Base-by-base conservation (phyloP, 2,329 filamentous ascomycete species). In the Ceratocystiopsis sp. region DNA sequence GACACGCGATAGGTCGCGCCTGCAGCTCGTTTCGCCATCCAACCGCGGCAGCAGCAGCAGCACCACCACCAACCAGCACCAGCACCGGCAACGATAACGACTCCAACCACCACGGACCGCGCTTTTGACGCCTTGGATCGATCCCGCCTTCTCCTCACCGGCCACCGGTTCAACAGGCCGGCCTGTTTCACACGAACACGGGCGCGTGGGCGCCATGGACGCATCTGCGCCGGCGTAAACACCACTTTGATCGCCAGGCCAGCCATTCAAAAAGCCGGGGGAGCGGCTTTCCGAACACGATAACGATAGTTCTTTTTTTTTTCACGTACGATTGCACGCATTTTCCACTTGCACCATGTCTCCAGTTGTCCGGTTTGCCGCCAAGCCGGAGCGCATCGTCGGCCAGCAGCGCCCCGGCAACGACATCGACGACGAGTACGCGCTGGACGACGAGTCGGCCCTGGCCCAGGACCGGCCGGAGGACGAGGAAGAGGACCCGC, bases 381-480 rank as follows among this genome's bases (percentile, higher is more conserved):
- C 29, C 34, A 13, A 35, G 34, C 8, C 34, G 14, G 14, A 16
- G 34, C 36, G n/a, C 10, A 18, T 8, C 32, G 4, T 35, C 7
- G 25, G 9, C 25, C 25, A 29, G 25, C 25, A 8, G 5, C 25
- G 5, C 25, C 5, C 6, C 25, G 25, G 10, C 25, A 10, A 11
- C 25, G 25, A 29, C 25, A 7, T 4, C 19, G 19, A 21, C 19
- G 19, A 21, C 19, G 19, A 21, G 19, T 21, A 7, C 19, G 15
- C 9, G 48, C 60, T 58, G 49, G 66, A 73, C 35, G 70, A 69
- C 39, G 15, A 15, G 7, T 15, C 33, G 13, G 33, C 13, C 4
- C 33, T 15, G 33, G 33, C 33, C 2, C 4, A 4, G 13, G 33
- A 34, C 33, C 13, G 8, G 33, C 33, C 11, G 19, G 19, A 29